A percentile compares a stretch with the other conserved stretches of the same genome.
These are phyloP conservation scores for Fragilaria radians DNA, from an alignment of 108 stramenopile genomes.

Conservation along the genomic window DNA sequence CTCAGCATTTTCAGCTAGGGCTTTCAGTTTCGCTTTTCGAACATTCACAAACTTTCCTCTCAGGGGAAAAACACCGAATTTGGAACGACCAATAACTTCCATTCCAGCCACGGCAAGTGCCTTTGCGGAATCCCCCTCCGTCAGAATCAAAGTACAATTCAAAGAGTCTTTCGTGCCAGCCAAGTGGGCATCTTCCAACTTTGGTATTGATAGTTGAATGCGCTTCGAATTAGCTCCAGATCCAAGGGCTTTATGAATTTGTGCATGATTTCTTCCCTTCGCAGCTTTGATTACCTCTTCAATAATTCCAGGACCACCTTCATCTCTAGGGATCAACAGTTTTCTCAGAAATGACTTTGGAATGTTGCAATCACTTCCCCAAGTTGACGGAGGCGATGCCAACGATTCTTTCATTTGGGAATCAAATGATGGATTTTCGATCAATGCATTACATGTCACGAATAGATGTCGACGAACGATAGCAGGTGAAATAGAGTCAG, in stretches of 20 bases:
- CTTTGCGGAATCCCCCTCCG: constrained; percentile 97
- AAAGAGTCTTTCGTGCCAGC: constrained; percentile 89
- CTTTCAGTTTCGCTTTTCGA: constrained; percentile 81
- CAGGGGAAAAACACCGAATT: constrained; percentile 90
- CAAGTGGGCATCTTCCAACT: constrained; percentile 97
- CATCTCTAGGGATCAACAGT: neutral
- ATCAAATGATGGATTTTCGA: constrained; percentile 98
- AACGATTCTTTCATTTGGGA: constrained; percentile 97
- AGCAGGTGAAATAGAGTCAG: constrained; percentile 67
- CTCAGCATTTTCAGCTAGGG: constrained; percentile 94
- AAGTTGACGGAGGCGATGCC: constrained; percentile 69
- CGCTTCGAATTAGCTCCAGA: constrained; percentile 39
- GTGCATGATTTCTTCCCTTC: constrained; percentile 56
- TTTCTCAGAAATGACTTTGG: constrained; percentile 70
- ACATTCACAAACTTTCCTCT: constrained; percentile 97
- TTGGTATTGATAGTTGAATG: constrained; percentile 17
- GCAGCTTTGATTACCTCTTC: constrained; percentile 56
- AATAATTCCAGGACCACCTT: constrained; percentile 36
- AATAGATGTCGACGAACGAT: constrained; percentile 95
- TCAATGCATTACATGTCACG: constrained; percentile 93
- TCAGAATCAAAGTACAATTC: constrained; percentile 94
- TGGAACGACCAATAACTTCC: constrained; percentile 87
- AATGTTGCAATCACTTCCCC: constrained; percentile 69
- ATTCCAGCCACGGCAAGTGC: constrained; percentile 89
- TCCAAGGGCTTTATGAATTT: constrained; percentile 53